Evolutionary conservation across 2,329 filamentous ascomycete species (phyloP).

Genomic region (Aschersonia sp.): DNA sequence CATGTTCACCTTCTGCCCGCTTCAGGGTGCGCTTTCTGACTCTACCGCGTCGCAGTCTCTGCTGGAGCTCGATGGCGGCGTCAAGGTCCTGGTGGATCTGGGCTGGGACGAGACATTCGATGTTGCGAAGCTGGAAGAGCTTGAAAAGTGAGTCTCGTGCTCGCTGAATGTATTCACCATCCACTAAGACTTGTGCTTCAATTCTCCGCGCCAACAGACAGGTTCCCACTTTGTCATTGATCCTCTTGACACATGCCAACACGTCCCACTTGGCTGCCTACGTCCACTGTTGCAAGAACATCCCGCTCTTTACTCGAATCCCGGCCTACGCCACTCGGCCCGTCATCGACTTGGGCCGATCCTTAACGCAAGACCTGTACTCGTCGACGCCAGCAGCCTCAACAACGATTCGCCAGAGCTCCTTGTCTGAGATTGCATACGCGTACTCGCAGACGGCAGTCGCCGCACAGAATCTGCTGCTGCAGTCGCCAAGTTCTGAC

Average conservation of each 20-base stretch:
- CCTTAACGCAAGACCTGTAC: conserved; percentile 83
- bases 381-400: conserved; percentile 77
- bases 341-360: conserved; percentile 84
- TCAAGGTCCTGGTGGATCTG: conserved; percentile 88
- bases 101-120: conserved; percentile 95
- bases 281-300: conserved; percentile 92
- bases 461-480: conserved; percentile 38
- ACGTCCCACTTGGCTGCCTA: conserved; percentile 83
- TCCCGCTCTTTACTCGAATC: conserved; percentile 80
- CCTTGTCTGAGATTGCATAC: conserved; percentile 51
- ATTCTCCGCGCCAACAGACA: conserved; percentile 39
- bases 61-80: conserved; percentile 86
- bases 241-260: conserved; percentile 90
- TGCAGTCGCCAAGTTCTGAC: conserved; percentile 61
- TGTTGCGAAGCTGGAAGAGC: conserved; percentile 62
- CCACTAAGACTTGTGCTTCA: not conserved
- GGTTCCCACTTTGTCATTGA: conserved; percentile 78
- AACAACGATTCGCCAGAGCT: conserved; percentile 61
- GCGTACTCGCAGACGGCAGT: conserved; percentile 36
- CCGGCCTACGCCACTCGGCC: conserved; percentile 90
- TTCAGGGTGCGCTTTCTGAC: conserved; percentile 80
- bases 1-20: conserved; percentile 94
- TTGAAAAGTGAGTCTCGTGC: conserved; percentile 59
- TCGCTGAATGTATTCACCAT: not conserved
- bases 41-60: conserved; percentile 88